Evolutionary conservation across 176 grass and related monocot species (phyloP).

Genomic region (Cenchrus purpureus): DNA sequence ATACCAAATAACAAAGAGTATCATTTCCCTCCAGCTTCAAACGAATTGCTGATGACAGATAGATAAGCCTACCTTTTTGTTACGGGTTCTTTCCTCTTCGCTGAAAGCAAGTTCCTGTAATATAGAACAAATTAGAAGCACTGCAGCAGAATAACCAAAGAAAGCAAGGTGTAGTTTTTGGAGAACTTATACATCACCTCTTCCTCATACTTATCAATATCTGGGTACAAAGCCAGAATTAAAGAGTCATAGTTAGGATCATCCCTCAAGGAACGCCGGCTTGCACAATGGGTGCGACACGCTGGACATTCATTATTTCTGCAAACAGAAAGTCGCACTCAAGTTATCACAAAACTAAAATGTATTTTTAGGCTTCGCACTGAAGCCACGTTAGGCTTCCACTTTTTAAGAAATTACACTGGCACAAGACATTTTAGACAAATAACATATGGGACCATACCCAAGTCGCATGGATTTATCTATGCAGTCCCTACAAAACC

Average conservation of each 20-base stretch:
- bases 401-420: constrained; percentile 24
- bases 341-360: constrained; percentile 8
- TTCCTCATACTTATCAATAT: constrained; percentile 93
- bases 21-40: constrained; percentile 21
- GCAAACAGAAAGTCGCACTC: constrained; percentile 27
- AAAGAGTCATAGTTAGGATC: constrained; percentile 89
- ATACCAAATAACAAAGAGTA: constrained; percentile 24
- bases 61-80: constrained; percentile 67
- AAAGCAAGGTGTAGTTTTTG: constrained; percentile 7
- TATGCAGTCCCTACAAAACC: constrained; percentile 91
- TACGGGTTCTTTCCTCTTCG: constrained; percentile 74
- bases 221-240: constrained; percentile 84
- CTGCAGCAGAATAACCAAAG: constrained; percentile 26
- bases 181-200: constrained; percentile 63
- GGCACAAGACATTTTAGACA: constrained; percentile 29
- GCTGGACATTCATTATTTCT: constrained; percentile 95
- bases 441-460: constrained; percentile 49
- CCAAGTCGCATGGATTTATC: constrained; percentile 94
- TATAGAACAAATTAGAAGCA: constrained; percentile 40
- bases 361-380: constrained; percentile 17
- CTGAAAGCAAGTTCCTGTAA: constrained; percentile 82
- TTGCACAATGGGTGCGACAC: constrained; percentile 88
- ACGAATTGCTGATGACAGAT: constrained; percentile 2
- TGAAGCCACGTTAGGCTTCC: constrained; percentile 2
- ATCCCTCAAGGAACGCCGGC: constrained; percentile 85